These are phyloP conservation scores for Corchorus capsularis DNA, from an alignment of 345 rosid genomes.

Conservation along the genomic window DNA sequence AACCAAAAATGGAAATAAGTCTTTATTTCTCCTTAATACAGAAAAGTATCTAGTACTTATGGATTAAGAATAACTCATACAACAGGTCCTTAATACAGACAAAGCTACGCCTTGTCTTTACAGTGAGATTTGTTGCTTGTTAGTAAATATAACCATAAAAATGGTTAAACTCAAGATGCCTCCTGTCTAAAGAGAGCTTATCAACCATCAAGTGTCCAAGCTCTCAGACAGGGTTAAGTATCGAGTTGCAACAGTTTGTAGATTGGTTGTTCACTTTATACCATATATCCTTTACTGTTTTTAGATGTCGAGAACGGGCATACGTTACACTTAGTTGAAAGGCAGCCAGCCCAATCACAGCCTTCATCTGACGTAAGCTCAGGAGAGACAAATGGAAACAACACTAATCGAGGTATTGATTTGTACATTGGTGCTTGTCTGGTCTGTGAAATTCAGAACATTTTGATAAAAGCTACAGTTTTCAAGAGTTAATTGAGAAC, in stretches of 20 bases:
- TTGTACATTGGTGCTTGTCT: not conserved
- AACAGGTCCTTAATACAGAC: not conserved
- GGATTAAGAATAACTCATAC: not conserved
- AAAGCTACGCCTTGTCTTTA: not conserved
- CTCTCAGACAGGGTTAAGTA: too few relatives aligned
- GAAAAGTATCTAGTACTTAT: not conserved
- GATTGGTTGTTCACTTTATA: conserved; percentile 17
- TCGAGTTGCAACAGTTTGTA: not conserved
- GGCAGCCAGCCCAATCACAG: conserved; percentile 67
- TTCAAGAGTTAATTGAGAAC: not conserved
- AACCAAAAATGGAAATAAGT: not conserved
- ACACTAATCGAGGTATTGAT: conserved; percentile 46
- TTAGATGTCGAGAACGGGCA: conserved; percentile 93
- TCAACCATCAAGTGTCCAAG: not conserved
- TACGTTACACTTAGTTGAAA: conserved; percentile 84
- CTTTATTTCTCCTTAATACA: too few relatives aligned
- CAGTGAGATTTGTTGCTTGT: not conserved
- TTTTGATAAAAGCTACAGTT: conserved; percentile 8
- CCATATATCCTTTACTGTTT: conserved; percentile 41
- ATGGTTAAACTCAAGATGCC: not conserved
- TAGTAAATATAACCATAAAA: not conserved
- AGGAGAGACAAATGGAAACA: conserved; percentile 50
- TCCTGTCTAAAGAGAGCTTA: not conserved
- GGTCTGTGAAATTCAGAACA: conserved; percentile 12
- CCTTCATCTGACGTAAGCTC: conserved; percentile 57